Evolutionary conservation across 2,329 filamentous ascomycete genomes (phyloP).

Genomic region (Sclerotinia trifoliorum): DNA sequence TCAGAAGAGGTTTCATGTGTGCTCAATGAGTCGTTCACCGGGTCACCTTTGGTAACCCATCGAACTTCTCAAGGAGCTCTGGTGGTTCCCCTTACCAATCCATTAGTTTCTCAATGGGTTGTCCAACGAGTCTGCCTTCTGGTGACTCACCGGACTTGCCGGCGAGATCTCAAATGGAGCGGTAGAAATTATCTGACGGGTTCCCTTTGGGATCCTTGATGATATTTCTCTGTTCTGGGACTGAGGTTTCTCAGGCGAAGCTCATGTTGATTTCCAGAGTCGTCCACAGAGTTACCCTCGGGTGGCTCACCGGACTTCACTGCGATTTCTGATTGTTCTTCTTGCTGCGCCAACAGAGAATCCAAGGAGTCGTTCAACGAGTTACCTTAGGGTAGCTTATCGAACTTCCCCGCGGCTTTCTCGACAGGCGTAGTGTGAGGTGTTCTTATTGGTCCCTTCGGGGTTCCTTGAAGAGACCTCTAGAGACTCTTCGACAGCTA

Average conservation of each 20-base stretch:
- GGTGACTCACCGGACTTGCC: neutral
- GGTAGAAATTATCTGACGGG: neutral
- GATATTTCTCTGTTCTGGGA: constrained; percentile 11
- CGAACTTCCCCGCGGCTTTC: constrained; percentile 10
- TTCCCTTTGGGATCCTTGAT: constrained; percentile 10
- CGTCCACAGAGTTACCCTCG: neutral
- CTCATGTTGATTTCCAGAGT: constrained; percentile 8
- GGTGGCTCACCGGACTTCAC: neutral
- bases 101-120: constrained; percentile 4
- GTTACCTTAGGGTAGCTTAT: neutral
- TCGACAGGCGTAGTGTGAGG: constrained; percentile 8
- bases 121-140: neutral
- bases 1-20: constrained; percentile 7
- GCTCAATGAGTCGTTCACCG: neutral
- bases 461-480: neutral
- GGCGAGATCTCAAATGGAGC: neutral
- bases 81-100: constrained; percentile 3
- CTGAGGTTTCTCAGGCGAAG: constrained; percentile 10
- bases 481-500: constrained; percentile 10
- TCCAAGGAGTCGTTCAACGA: constrained; percentile 7
- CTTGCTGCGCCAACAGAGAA: constrained; percentile 8
- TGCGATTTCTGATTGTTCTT: constrained; percentile 13
- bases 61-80: neutral
- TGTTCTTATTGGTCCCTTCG: neutral
- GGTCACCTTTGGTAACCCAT: neutral